Percentiles rank a stretch among this genome's conserved stretches.
phyloP scores from a whole-genome alignment of 305 asterid species.

The Caryopteris hybrid region DNA sequence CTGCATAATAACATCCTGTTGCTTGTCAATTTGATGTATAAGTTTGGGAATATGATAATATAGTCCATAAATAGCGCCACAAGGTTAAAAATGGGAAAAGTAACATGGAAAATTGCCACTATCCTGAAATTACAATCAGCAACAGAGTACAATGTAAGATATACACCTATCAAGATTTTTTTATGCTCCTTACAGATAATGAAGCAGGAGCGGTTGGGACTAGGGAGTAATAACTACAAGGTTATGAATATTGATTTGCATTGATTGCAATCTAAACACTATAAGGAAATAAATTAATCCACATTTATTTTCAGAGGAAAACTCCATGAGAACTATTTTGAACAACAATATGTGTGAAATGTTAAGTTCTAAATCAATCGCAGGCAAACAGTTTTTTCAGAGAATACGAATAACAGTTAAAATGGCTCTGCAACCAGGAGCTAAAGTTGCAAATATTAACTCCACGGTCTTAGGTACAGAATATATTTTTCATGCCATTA shows the following conservation, averaged over 20 bases:
- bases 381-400: background rate
- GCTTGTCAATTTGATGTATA: conserved; percentile 17
- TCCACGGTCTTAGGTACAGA: background rate
- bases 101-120: conserved; percentile 2
- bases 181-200: conserved; percentile 6
- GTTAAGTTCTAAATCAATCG: conserved; percentile 3
- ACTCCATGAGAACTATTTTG: background rate
- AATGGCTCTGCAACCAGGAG: background rate
- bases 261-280: background rate
- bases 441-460: background rate
- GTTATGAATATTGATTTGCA: background rate
- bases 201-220: background rate
- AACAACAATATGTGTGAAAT: conserved; percentile 1
- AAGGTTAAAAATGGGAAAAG: background rate
- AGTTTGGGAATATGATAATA: background rate
- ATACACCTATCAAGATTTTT: background rate
- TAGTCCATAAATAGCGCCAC: background rate
- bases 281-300: background rate
- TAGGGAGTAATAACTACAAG: background rate
- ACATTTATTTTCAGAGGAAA: conserved; percentile 1
- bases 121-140: conserved; percentile 8
- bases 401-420: conserved; percentile 6
- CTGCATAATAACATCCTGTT: conserved; percentile 44
- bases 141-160: background rate
- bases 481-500: background rate